phyloP scores from a whole-genome alignment of 2,329 filamentous ascomycete species.

The Arthrinium puccinioides region DNA sequence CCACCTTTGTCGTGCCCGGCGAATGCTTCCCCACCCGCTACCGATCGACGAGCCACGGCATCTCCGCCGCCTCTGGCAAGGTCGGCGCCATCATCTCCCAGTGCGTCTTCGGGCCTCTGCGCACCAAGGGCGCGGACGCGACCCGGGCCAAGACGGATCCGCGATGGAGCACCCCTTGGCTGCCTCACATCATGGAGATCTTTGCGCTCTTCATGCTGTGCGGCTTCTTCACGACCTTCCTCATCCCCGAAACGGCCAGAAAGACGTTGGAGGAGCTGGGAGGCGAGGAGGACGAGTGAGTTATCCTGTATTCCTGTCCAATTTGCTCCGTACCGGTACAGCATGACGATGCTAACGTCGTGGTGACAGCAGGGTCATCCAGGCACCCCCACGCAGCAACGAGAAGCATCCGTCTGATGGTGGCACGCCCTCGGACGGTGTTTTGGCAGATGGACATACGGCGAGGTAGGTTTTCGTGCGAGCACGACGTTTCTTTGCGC shows the following conservation, averaged over 20 bases:
- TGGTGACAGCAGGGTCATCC: no score
- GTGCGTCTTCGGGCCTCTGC: conserved; percentile 44
- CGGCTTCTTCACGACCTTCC: conserved; percentile 57
- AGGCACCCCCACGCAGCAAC: no score
- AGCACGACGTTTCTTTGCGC: no score
- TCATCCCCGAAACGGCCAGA: conserved; percentile 65
- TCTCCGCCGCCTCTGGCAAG: conserved; percentile 42
- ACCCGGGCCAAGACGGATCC: conserved; percentile 16
- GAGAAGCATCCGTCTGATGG: no score
- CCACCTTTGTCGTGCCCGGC: conserved; percentile 44
- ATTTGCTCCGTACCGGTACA: no score
- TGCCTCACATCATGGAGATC: conserved; percentile 68
- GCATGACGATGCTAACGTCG: no score
- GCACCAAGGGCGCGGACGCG: conserved; percentile 33
- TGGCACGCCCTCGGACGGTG: no score
- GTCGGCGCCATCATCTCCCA: conserved; percentile 44
- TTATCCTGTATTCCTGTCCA: no score
- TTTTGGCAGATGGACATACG: no score
- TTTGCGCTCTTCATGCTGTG: conserved; percentile 65
- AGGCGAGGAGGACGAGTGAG: conserved; percentile 3
- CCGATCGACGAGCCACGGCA: conserved; percentile 44
- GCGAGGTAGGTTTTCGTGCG: no score
- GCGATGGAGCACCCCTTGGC: conserved; percentile 43
- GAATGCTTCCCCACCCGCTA: conserved; percentile 46
- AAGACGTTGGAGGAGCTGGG: conserved; percentile 60